Percentiles rank a stretch among this genome's conserved stretches.
These are phyloP conservation scores for Ustilago crameri DNA, from an alignment of 1,284 basidiomycete species.

Conservation along the genomic window DNA sequence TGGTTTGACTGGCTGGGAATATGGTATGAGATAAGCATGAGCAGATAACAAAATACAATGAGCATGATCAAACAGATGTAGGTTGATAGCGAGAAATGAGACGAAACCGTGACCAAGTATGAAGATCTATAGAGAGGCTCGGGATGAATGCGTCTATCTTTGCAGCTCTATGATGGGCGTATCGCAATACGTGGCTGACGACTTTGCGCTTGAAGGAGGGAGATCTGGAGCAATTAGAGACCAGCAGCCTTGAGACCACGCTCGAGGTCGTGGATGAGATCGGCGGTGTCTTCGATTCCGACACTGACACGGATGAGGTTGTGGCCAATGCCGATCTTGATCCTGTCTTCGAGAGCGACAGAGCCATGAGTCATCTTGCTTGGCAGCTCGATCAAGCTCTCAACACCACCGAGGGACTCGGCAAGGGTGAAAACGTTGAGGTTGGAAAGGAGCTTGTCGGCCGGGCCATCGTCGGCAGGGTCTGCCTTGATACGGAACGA, in stretches of 20 bases:
- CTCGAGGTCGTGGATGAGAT: conserved; percentile 80
- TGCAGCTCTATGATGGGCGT: conserved; percentile 5
- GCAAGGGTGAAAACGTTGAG: conserved; percentile 84
- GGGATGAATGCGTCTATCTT: conserved; percentile 7
- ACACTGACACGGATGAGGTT: conserved; percentile 85
- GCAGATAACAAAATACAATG: conserved; percentile 1
- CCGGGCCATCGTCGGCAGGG: conserved; percentile 68
- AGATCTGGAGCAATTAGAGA: conserved; percentile 9
- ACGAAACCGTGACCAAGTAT: conserved; percentile 1
- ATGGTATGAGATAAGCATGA: conserved; percentile 5
- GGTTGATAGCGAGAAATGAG: background rate
- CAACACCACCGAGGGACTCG: conserved; percentile 90
- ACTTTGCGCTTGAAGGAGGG: background rate
- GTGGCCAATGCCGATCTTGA: conserved; percentile 74
- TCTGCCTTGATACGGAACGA: conserved; percentile 68
- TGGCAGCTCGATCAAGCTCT: conserved; percentile 81
- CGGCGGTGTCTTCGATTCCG: conserved; percentile 87
- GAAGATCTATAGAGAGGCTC: conserved; percentile 7
- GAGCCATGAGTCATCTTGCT: conserved; percentile 69
- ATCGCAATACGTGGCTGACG: background rate
- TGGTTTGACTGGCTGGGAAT: no score
- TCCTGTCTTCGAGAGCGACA: conserved; percentile 77
- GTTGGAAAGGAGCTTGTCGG: conserved; percentile 78
- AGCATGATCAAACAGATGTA: background rate
- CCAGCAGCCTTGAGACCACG: conserved; percentile 73